Percentiles rank a stretch among this genome's conserved stretches.
Evolutionary conservation across 257 asterid species (phyloP).

Genomic region (Petrea volubilis): DNA sequence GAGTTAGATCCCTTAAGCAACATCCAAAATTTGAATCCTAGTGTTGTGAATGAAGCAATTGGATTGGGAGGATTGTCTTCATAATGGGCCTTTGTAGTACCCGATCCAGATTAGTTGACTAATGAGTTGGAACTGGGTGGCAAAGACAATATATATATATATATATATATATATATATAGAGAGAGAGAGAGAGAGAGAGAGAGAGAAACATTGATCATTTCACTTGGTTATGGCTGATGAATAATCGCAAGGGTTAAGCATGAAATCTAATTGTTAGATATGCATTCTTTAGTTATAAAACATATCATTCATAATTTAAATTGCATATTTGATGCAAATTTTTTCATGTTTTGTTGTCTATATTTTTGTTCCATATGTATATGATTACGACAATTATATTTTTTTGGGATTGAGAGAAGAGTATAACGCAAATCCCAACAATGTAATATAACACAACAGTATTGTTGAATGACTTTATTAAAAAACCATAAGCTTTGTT

Average conservation of each 20-base stretch:
- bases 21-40: too few relatives aligned
- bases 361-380: not conserved
- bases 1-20: too few relatives aligned
- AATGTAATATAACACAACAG: not conserved
- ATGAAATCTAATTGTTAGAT: slow-evolving; percentile 25
- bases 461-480: not conserved
- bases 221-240: not conserved
- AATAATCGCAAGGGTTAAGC: not conserved
- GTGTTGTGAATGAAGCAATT: too few relatives aligned
- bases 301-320: slow-evolving; percentile 4
- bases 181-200: too few relatives aligned
- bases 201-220: slow-evolving; percentile 26
- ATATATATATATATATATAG: too few relatives aligned
- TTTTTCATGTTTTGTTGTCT: not conserved
- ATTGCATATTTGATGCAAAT: not conserved
- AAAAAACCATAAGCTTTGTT: too few relatives aligned
- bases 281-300: slow-evolving; percentile 25
- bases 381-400: too few relatives aligned
- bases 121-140: too few relatives aligned
- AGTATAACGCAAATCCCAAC: not conserved
- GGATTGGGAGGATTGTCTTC: too few relatives aligned
- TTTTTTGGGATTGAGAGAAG: not conserved
- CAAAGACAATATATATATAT: too few relatives aligned
- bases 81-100: too few relatives aligned
- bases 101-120: too few relatives aligned